Evolutionary conservation across 2,329 filamentous ascomycete species (phyloP), one percentile per base, ranked within the genome.

Genomic region (Colletotrichum sublineola): DNA sequence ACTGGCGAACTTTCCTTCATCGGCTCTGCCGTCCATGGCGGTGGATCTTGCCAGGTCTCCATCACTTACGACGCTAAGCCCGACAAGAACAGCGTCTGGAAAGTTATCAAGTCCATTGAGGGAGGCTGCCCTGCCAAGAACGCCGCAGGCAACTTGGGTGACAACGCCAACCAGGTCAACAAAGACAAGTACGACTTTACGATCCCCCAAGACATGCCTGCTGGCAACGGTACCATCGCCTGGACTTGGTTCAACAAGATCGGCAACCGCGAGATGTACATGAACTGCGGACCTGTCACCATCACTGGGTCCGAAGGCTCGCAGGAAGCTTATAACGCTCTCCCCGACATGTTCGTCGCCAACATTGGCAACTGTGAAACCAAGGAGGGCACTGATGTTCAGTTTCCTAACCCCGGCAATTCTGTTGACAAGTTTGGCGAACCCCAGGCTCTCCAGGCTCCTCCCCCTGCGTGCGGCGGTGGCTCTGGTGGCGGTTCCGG

Each of bases 181-280:
- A 87, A 90, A 0, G 87, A 87, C 78, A 85, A 82, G 0, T 96
- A 93, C 81, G 83, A 89, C 40, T 97, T 92, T 83, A 88, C 83
- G 0, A 90, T 98, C 7, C 96, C 95, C 0, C 80, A 86, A 0
- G 89, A 91, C 31, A 87, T 98, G 58, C 89, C 91, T 11, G 84
- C 91, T 1, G 96, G 96, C 5, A 88, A 95, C 52, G 95, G 93
- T 36, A 93, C 91, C 0, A 86, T 98, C 6, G 94, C 94, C 0
- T 98, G 95, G 95, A 94, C 94, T 0, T 98, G 96, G 96, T 90
- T 97, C 82, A 98, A 98, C 86, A 93, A 92, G 72, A 79, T 97
- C 12, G 96, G 96, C 3, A 97, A 97, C 84, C 92, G 95, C 1
- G 96, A 98, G 80, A 94, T 97, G 88, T 98, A 98, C 87, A 97